Percentiles rank a stretch among this genome's conserved stretches.
Evolutionary conservation across 75 land plant genomes (phyloP).

Genomic region (Pinus tabuliformis): DNA sequence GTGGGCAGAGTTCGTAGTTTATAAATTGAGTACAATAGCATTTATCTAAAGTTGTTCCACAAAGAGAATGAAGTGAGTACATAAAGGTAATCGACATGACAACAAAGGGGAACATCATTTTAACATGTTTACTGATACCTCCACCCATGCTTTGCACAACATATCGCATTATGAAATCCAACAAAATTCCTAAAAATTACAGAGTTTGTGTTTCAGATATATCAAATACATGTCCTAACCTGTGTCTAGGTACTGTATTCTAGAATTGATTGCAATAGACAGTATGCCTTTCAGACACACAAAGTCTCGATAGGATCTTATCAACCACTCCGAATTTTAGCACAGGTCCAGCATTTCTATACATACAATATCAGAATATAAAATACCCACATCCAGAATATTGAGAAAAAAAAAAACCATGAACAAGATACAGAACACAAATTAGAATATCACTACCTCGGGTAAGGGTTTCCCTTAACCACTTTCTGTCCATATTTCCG

Average conservation of each 20-base stretch:
- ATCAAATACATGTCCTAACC: background rate
- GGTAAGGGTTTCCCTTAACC: conserved; percentile 92
- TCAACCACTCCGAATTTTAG: background rate
- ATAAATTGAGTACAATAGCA: no score
- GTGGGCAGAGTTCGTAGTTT: no score
- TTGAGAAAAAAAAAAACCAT: background rate
- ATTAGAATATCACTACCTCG: conserved; percentile 49
- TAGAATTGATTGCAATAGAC: background rate
- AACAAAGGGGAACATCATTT: no score
- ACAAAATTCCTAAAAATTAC: background rate
- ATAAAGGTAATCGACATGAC: no score
- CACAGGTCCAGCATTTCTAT: background rate
- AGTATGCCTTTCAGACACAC: background rate
- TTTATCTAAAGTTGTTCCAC: no score
- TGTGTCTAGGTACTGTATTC: background rate
- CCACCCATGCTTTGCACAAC: background rate
- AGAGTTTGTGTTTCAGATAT: background rate
- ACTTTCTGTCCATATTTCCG: conserved; percentile 98
- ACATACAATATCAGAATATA: background rate
- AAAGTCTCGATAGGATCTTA: background rate
- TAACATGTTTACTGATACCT: background rate
- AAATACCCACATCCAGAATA: background rate
- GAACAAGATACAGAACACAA: background rate
- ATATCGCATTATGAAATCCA: background rate
- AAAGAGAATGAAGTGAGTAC: no score